Evolutionary conservation across 2,329 filamentous ascomycete species (phyloP).

Genomic region (Paracoccidioides brasiliensis): DNA sequence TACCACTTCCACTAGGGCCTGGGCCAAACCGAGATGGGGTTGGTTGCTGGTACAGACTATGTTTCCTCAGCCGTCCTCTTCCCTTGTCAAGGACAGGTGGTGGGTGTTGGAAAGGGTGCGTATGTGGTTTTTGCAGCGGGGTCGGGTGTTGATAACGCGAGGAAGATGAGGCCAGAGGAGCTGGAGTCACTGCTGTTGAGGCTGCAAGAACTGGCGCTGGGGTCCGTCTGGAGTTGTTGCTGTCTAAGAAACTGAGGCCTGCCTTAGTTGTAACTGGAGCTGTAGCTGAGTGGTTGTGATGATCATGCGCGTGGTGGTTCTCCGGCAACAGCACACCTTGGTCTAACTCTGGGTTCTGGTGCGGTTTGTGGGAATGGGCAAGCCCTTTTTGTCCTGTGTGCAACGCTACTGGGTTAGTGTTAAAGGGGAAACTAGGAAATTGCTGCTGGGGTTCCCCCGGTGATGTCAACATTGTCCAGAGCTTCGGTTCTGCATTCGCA

Average conservation of each 20-base stretch:
- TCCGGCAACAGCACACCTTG: conserved; percentile 5
- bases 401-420: background rate
- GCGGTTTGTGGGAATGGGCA: conserved; percentile 2
- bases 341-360: conserved; percentile 5
- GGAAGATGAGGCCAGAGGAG: conserved; percentile 3
- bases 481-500: conserved; percentile 3
- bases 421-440: conserved; percentile 3
- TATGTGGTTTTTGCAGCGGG: conserved; percentile 8
- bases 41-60: background rate
- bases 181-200: conserved; percentile 7
- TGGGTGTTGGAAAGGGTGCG: conserved; percentile 10
- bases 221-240: background rate
- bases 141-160: conserved; percentile 10
- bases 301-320: conserved; percentile 3
- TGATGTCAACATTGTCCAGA: conserved; percentile 1
- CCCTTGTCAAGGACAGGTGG: conserved; percentile 8
- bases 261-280: too few species aligned
- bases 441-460: background rate
- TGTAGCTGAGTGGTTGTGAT: too few species aligned
- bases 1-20: conserved; percentile 9
- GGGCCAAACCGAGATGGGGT: background rate
- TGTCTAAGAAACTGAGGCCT: background rate
- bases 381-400: background rate
- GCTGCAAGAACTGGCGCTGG: conserved; percentile 7
- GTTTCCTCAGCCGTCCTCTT: background rate